Evolutionary conservation across 306 rosid species (phyloP).

Genomic region (Medicago lupulina): DNA sequence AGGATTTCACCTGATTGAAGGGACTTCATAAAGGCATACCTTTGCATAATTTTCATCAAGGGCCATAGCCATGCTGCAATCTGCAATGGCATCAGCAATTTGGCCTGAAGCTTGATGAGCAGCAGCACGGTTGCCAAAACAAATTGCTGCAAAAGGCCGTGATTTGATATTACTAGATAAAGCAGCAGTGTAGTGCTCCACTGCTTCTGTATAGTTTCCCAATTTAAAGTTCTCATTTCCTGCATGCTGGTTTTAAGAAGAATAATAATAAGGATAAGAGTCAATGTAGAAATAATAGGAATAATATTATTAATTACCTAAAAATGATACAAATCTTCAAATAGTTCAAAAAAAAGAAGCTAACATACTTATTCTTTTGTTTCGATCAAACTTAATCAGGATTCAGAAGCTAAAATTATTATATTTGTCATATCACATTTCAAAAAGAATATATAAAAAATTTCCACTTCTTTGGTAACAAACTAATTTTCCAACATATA

Average conservation of each 20-base stretch:
- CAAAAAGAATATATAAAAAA: neutral
- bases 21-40: conserved; percentile 56
- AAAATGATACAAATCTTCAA: conserved; percentile 40
- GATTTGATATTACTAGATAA: conserved; percentile 72
- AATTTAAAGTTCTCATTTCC: conserved; percentile 82
- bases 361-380: conserved; percentile 19
- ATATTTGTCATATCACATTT: conserved; percentile 18
- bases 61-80: conserved; percentile 90
- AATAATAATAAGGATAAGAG: conserved; percentile 29
- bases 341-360: conserved; percentile 16
- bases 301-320: conserved; percentile 22
- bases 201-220: conserved; percentile 74
- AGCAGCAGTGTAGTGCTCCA: conserved; percentile 82
- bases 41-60: conserved; percentile 80
- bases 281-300: conserved; percentile 25
- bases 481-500: conserved; percentile 4
- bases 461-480: conserved; percentile 7
- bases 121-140: conserved; percentile 96
- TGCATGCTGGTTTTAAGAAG: conserved; percentile 62
- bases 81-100: conserved; percentile 89
- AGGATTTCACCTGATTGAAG: conserved; percentile 29
- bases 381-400: conserved; percentile 10
- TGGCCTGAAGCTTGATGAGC: conserved; percentile 91
- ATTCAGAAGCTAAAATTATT: conserved; percentile 13
- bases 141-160: conserved; percentile 82